Conservation (phyloP, 140 eudicot genomes). For the Oenanthe javanica region DNA sequence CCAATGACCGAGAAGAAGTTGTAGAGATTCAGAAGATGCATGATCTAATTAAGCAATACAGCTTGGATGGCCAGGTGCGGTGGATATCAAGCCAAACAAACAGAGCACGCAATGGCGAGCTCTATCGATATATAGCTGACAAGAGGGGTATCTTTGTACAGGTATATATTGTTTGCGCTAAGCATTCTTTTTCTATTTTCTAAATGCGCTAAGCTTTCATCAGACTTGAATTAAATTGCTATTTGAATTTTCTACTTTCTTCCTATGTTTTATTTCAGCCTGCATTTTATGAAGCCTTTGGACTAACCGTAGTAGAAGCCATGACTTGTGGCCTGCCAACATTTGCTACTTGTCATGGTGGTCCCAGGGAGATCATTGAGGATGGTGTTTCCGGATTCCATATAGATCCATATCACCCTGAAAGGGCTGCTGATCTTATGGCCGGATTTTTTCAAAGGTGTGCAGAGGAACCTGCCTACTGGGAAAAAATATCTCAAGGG, state of each 20-base stretch:
- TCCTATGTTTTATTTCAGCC: slow-evolving; percentile 40
- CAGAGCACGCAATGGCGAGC: slow-evolving; percentile 76
- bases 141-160: slow-evolving; percentile 83
- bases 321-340: slow-evolving; percentile 96
- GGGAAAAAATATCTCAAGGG: slow-evolving; percentile 63
- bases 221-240: background rate
- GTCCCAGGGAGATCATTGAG: slow-evolving; percentile 87
- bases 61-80: slow-evolving; percentile 69
- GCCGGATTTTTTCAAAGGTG: slow-evolving; percentile 59
- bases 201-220: background rate
- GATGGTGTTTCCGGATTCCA: slow-evolving; percentile 85
- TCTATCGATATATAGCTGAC: slow-evolving; percentile 90
- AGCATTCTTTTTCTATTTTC: background rate
- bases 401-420: slow-evolving; percentile 88
- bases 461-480: slow-evolving; percentile 50
- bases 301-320: slow-evolving; percentile 94
- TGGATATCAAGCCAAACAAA: slow-evolving; percentile 89
- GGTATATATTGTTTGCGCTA: slow-evolving; percentile 24
- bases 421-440: slow-evolving; percentile 55
- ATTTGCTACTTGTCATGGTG: slow-evolving; percentile 93
- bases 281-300: slow-evolving; percentile 96
- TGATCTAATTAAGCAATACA: slow-evolving; percentile 46
- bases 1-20: slow-evolving; percentile 88
- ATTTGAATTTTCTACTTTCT: background rate
- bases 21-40: slow-evolving; percentile 93